Conservation (phyloP, 306 rosid species). For the Ormosia emarginata region DNA sequence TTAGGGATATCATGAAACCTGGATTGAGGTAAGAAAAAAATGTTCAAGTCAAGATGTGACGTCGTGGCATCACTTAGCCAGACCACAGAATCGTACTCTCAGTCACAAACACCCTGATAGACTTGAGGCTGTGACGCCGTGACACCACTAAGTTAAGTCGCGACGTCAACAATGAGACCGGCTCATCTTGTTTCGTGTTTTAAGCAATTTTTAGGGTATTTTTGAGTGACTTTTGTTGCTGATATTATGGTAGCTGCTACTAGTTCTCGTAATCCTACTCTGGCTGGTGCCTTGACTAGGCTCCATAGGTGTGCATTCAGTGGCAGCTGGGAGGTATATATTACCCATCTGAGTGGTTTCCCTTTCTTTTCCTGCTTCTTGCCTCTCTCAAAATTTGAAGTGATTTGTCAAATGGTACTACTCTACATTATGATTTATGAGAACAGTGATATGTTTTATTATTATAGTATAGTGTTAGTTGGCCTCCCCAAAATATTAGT, state of each 20-base stretch:
- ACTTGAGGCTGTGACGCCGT: no score
- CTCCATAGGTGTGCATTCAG: conserved; percentile 94
- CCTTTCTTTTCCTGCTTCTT: conserved; percentile 14
- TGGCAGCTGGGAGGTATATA: conserved; percentile 98
- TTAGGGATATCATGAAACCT: no score
- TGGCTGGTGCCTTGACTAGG: conserved; percentile 97
- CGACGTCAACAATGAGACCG: no score
- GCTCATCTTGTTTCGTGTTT: no score
- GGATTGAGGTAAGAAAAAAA: no score
- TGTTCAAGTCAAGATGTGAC: no score
- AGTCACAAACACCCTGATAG: no score
- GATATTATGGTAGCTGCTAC: conserved; percentile 99
- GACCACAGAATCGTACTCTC: no score
- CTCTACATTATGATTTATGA: not conserved
- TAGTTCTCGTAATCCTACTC: conserved; percentile 96
- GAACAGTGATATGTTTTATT: not conserved
- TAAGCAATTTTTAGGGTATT: no score
- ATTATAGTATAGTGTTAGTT: not conserved
- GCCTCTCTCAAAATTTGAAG: conserved; percentile 15
- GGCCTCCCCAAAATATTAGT: not conserved
- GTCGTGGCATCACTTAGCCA: no score
- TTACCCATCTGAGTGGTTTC: conserved; percentile 10
- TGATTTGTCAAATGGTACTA: conserved; percentile 6
- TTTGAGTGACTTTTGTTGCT: no score
- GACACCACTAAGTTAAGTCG: no score